phyloP scores from a whole-genome alignment of 768 basidiomycete species.

The Pulveroboletus sp. region DNA sequence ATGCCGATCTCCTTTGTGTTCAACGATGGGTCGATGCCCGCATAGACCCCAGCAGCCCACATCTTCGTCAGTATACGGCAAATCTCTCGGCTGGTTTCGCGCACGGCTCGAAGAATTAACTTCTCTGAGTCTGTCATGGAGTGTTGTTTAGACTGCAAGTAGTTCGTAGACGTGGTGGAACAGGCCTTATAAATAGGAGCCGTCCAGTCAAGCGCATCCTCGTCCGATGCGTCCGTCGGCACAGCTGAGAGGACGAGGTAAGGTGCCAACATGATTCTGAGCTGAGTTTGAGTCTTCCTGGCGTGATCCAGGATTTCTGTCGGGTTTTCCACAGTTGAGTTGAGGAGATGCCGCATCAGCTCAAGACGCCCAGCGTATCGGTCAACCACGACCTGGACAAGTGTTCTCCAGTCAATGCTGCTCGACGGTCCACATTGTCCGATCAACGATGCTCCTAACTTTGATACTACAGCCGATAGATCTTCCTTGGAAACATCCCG shows the following conservation, averaged over 20 bases:
- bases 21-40: conserved; percentile 14
- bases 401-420: conserved; percentile 34
- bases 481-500: conserved; percentile 26
- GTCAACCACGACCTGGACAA: conserved; percentile 29
- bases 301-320: conserved; percentile 6
- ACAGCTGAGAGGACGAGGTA: conserved; percentile 22
- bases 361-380: conserved; percentile 33
- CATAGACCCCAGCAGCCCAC: too few species aligned
- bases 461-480: conserved; percentile 2
- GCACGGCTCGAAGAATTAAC: conserved; percentile 26
- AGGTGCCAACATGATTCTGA: conserved; percentile 29
- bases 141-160: not conserved
- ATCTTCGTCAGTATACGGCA: conserved; percentile 44
- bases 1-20: conserved; percentile 4
- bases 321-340: conserved; percentile 1
- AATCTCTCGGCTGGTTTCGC: conserved; percentile 41
- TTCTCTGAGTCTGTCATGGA: conserved; percentile 29
- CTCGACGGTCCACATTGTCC: conserved; percentile 18
- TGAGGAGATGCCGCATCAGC: conserved; percentile 21
- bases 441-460: conserved; percentile 3
- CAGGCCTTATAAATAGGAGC: conserved; percentile 30
- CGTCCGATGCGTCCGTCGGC: not conserved
- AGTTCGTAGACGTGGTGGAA: conserved; percentile 24
- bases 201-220: conserved; percentile 24
- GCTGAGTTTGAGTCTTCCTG: conserved; percentile 18